Percentiles rank a stretch among this genome's conserved stretches.
These are phyloP conservation scores for Calonectria henricotiae DNA, from an alignment of 2,329 filamentous ascomycete genomes.

Conservation along the genomic window DNA sequence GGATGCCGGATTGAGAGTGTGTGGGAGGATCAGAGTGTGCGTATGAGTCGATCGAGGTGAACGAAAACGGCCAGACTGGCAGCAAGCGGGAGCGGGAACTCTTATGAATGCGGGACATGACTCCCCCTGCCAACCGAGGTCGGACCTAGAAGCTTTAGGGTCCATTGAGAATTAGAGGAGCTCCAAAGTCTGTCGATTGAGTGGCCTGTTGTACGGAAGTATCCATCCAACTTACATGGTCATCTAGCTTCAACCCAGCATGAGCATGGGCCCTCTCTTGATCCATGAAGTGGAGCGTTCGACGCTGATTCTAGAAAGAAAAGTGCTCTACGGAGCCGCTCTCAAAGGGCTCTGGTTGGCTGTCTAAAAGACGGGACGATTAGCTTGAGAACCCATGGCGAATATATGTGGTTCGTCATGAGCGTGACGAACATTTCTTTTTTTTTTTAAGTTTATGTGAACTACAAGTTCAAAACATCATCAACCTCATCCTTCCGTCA, in stretches of 20 bases:
- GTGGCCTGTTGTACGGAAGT: slow-evolving; percentile 24
- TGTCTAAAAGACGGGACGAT: slow-evolving; percentile 13
- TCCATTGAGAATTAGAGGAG: slow-evolving; percentile 11
- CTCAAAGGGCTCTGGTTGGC: slow-evolving; percentile 9
- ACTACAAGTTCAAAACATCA: background rate
- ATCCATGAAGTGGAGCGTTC: slow-evolving; percentile 33
- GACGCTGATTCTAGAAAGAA: slow-evolving; percentile 29
- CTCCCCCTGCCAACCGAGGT: slow-evolving; percentile 25
- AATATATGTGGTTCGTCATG: background rate
- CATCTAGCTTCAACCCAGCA: slow-evolving; percentile 30
- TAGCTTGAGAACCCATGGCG: slow-evolving; percentile 20
- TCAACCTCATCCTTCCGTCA: background rate
- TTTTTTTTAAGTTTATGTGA: slow-evolving; percentile 2
- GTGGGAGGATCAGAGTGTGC: background rate
- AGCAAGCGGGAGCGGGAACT: slow-evolving; percentile 1
- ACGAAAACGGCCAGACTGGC: background rate
- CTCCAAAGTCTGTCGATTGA: slow-evolving; percentile 33
- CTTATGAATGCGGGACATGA: slow-evolving; percentile 27
- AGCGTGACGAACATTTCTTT: background rate
- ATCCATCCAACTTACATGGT: slow-evolving; percentile 28
- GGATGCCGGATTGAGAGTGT: background rate
- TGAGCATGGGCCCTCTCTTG: slow-evolving; percentile 30
- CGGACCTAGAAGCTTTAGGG: slow-evolving; percentile 16
- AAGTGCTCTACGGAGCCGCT: slow-evolving; percentile 14
- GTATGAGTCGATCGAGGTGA: background rate